Base-by-base conservation (phyloP, 2,329 filamentous ascomycete genomes). In the Aphanoascus verrucosus region DNA sequence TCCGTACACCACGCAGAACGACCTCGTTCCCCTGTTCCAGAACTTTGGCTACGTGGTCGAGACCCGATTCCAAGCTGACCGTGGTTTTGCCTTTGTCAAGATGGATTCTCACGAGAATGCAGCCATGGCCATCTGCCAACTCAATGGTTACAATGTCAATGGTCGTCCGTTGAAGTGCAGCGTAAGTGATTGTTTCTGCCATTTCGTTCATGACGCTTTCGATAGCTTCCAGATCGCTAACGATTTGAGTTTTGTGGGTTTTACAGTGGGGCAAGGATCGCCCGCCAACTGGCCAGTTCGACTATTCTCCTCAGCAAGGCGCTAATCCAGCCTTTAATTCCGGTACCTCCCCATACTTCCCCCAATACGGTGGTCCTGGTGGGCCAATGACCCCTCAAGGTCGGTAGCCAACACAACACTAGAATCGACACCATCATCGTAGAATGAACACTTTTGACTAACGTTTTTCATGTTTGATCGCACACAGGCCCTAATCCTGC, bases 91-190 rank as follows among this genome's bases (percentile, higher is more conserved):
- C 6, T 98, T 98, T 69, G 88, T 98, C 71, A 98, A 98, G 78
- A 95, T 98, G 90, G 93, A 98, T 69, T 86, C 84, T 5, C 93
- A 98, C 66, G 93, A 98, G 74, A 96, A 96, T 65, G 93, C 93
- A 2, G 90, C 93, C 52, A 95, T 95, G 86, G 89, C 90, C 34
- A 98, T 98, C 65, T 98, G 93, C 73, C 90, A 97, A 68, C 79
- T 98, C 65, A 97, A 91, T 64, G 91, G 91, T 32, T 98, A 97
- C 75, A 94, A 96, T 62, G 91, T 98, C 63, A 96, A 98, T 65
- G 93, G 93, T 50, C 84, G 93, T 60, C 93, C 93, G 51, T 74
- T 98, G 62, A 98, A 98, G 79, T 98, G 93, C 80, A 97, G 91
- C 72, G 91, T 97, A 85, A 75, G 91, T 85, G n/a, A 28, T 38